Percentiles rank a stretch among this genome's conserved stretches.
Conservation (phyloP, 2,329 filamentous ascomycete species). For the Paecilomyces dactylethromorphus region DNA sequence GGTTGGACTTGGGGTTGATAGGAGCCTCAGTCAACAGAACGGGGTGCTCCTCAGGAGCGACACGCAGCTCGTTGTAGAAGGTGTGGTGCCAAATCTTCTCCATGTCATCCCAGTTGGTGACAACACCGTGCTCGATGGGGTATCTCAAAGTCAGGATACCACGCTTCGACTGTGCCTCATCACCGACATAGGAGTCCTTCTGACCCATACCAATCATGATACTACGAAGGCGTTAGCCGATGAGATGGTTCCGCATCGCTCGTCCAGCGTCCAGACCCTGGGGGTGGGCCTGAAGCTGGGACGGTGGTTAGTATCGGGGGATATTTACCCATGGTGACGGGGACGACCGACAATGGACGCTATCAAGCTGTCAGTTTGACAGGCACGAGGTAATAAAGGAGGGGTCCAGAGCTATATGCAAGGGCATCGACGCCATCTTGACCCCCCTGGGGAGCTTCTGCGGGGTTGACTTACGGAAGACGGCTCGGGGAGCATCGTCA, state of each 20-base stretch:
- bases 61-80: conserved; percentile 99
- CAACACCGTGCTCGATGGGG: conserved; percentile 99
- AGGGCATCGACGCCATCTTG: conserved; percentile 17
- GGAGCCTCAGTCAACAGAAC: conserved; percentile 98
- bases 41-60: conserved; percentile 99
- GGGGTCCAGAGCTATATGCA: conserved; percentile 23
- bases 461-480: conserved; percentile 84
- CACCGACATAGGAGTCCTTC: conserved; percentile 99
- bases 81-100: conserved; percentile 99
- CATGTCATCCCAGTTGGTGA: conserved; percentile 99
- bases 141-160: conserved; percentile 99
- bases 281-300: not conserved
- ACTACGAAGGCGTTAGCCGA: conserved; percentile 49
- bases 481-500: conserved; percentile 99
- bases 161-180: conserved; percentile 99
- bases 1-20: conserved; percentile 99
- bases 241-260: conserved; percentile 1
- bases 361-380: conserved; percentile 33
- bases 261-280: not conserved
- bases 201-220: conserved; percentile 99
- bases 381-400: conserved; percentile 22
- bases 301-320: conserved; percentile 7
- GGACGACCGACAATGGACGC: conserved; percentile 99
- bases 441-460: conserved; percentile 4
- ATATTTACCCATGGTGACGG: conserved; percentile 96